Evolutionary conservation across 2,329 filamentous ascomycete species (phyloP).

Genomic region (Fusarium albosuccineum): DNA sequence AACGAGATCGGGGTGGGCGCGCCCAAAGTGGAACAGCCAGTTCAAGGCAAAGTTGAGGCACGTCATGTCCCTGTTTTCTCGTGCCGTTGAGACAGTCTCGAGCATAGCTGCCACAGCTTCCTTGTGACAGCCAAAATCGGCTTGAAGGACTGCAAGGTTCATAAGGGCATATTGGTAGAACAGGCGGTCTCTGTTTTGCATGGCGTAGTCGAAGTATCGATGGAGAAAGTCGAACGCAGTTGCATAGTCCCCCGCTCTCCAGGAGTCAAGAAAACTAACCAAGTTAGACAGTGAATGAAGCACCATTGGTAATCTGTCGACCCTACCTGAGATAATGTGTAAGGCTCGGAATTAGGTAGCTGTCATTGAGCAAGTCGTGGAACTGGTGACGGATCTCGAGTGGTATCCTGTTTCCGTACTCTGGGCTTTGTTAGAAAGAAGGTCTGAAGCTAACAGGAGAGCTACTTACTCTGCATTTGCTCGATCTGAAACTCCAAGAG

Average conservation of each 20-base stretch:
- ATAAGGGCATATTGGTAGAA: slow-evolving; percentile 96
- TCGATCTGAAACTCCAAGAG: slow-evolving; percentile 90
- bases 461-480: slow-evolving; percentile 80
- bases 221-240: slow-evolving; percentile 92
- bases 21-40: slow-evolving; percentile 96
- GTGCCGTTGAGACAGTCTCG: slow-evolving; percentile 92
- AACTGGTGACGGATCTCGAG: slow-evolving; percentile 79
- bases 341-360: slow-evolving; percentile 76
- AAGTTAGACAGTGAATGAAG: slow-evolving; percentile 23
- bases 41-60: slow-evolving; percentile 96
- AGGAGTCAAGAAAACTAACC: slow-evolving; percentile 86
- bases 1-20: slow-evolving; percentile 83
- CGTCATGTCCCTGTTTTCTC: slow-evolving; percentile 91
- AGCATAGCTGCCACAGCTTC: slow-evolving; percentile 96
- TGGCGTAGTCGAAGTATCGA: slow-evolving; percentile 96
- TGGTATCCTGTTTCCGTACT: slow-evolving; percentile 82
- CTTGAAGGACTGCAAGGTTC: slow-evolving; percentile 92
- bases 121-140: slow-evolving; percentile 91
- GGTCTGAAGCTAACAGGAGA: not conserved
- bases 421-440: slow-evolving; percentile 55
- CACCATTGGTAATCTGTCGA: not conserved
- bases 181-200: slow-evolving; percentile 83
- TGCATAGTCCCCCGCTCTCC: slow-evolving; percentile 90
- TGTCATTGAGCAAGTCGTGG: slow-evolving; percentile 74
- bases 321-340: slow-evolving; percentile 78